Evolutionary conservation across 106 monocot genomes (phyloP).

Genomic region (Phalaenopsis equestris): DNA sequence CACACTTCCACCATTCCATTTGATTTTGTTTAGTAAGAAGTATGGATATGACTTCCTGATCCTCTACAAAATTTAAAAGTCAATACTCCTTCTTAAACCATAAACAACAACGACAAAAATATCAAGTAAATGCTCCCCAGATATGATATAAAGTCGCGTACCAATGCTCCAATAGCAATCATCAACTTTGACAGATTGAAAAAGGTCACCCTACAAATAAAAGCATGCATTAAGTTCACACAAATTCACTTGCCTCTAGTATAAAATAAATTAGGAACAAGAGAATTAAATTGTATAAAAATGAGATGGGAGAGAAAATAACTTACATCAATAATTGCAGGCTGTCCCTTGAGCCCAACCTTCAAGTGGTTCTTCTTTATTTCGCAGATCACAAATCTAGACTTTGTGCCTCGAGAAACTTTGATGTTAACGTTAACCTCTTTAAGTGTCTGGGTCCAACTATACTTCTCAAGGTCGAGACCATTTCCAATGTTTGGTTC

Average conservation of each 20-base stretch:
- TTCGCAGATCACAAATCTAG: conserved; percentile 72
- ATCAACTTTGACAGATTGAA: conserved; percentile 57
- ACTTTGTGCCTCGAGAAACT: conserved; percentile 74
- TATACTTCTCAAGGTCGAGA: conserved; percentile 80
- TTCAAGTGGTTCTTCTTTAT: conserved; percentile 90
- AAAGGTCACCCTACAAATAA: conserved; percentile 60
- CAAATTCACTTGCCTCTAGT: not conserved
- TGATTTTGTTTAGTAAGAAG: conserved; percentile 91
- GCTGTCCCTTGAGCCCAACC: conserved; percentile 81
- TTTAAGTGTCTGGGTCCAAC: conserved; percentile 86
- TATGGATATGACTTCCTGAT: conserved; percentile 58
- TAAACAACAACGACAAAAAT: not conserved
- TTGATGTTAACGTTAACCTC: conserved; percentile 67
- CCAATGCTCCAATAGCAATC: conserved; percentile 98
- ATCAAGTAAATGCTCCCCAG: not conserved
- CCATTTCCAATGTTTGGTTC: conserved; percentile 92
- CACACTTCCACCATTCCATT: conserved; percentile 95
- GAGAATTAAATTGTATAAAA: not conserved
- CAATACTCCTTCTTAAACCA: not conserved
- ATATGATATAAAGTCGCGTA: conserved; percentile 10
- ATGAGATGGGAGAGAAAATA: not conserved
- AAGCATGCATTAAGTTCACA: not conserved
- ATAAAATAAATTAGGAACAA: not conserved
- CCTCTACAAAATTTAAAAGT: conserved; percentile 40
- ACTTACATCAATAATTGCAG: conserved; percentile 83